phyloP scores from a whole-genome alignment of 148 eudicot genomes.

The Polygonum aviculare region DNA sequence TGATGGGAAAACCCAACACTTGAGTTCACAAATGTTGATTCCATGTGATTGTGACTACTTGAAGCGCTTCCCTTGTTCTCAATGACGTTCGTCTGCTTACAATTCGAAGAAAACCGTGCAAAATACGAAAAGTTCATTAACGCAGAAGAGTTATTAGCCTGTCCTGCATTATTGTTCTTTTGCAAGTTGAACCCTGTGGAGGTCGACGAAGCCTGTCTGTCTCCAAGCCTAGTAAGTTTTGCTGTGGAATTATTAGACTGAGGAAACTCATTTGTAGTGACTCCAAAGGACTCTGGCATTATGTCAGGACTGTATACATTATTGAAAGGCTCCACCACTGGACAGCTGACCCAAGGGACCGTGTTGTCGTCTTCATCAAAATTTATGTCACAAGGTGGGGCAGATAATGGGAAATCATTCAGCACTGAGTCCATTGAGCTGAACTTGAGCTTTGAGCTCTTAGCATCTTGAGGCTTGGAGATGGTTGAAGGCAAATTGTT shows the following conservation, averaged over 20 bases:
- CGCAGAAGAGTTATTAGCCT: constrained; percentile 33
- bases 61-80: constrained; percentile 22
- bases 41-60: constrained; percentile 20
- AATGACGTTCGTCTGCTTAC: constrained; percentile 15
- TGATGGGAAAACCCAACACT: constrained; percentile 22
- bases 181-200: constrained; percentile 26
- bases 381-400: constrained; percentile 40
- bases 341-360: constrained; percentile 67
- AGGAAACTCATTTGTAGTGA: constrained; percentile 33
- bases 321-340: constrained; percentile 37
- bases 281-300: constrained; percentile 61
- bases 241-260: constrained; percentile 6
- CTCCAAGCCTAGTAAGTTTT: constrained; percentile 21
- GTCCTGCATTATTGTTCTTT: constrained; percentile 35
- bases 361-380: constrained; percentile 49
- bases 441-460: constrained; percentile 31
- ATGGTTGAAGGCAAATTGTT: constrained; percentile 31
- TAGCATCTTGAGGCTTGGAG: constrained; percentile 28
- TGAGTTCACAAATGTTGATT: constrained; percentile 20
- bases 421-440: constrained; percentile 30
- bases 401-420: constrained; percentile 33
- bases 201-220: constrained; percentile 25
- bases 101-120: constrained; percentile 48
- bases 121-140: constrained; percentile 61
- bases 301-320: constrained; percentile 51